phyloP scores from a whole-genome alignment of 805 yeast species.

The Grigorovia humatica region DNA sequence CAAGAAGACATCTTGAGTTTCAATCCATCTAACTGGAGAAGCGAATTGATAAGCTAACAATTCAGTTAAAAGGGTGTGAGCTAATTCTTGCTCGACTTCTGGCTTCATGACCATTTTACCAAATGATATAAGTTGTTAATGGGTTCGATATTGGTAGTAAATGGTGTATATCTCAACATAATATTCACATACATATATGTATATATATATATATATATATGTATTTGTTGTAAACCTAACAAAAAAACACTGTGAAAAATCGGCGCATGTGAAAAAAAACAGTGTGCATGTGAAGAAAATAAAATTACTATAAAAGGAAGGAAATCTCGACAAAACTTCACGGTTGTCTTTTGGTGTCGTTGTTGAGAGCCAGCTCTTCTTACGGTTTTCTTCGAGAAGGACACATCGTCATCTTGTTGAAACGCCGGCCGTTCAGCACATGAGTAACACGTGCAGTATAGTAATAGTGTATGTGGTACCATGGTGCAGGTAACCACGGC shows the following conservation, averaged over 20 bases:
- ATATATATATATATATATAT: background rate
- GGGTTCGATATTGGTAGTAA: background rate
- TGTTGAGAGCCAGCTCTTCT: background rate
- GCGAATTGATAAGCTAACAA: conserved; percentile 97
- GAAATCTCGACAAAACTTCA: background rate
- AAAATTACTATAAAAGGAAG: background rate
- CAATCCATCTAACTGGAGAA: conserved; percentile 99
- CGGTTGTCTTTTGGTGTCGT: background rate
- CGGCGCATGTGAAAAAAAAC: background rate
- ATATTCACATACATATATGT: background rate
- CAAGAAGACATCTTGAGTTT: conserved; percentile 95
- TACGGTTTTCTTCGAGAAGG: background rate
- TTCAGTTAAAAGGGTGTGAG: conserved; percentile 90
- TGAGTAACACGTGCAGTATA: background rate
- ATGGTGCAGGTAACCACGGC: background rate
- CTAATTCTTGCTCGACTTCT: conserved; percentile 94
- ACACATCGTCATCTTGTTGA: background rate
- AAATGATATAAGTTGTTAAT: background rate
- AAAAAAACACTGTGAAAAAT: background rate
- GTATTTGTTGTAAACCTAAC: background rate
- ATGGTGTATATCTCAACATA: background rate
- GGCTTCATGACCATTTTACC: conserved; percentile 41
- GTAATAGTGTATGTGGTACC: background rate
- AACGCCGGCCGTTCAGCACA: background rate
- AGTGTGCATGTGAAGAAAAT: background rate